A percentile compares a stretch with the other conserved stretches of the same genome.
Conservation (phyloP, 768 basidiomycete species). For the Suillus alpinus region DNA sequence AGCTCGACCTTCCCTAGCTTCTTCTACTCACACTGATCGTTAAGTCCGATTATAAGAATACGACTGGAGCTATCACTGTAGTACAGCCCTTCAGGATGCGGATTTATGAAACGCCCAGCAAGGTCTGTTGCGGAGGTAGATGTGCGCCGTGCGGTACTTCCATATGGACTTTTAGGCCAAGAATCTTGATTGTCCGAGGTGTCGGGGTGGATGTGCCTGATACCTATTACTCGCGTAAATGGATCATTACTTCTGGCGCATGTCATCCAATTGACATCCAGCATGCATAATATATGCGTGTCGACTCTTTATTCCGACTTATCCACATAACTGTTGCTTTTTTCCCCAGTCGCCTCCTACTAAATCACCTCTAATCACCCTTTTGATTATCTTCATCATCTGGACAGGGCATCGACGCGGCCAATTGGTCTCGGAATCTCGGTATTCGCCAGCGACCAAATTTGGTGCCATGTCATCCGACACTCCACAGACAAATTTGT, state of each 20-base stretch:
- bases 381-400: background rate
- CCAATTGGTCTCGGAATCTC: background rate
- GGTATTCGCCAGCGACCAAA: background rate
- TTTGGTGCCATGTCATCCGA: conserved; percentile 14
- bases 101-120: too few relatives aligned
- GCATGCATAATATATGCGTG: background rate
- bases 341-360: background rate
- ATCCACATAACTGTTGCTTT: background rate
- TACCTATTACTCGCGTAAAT: background rate
- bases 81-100: background rate
- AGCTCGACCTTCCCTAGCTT: too few relatives aligned
- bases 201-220: background rate
- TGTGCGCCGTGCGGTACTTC: too few relatives aligned
- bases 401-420: background rate
- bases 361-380: too few relatives aligned
- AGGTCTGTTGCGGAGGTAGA: too few relatives aligned
- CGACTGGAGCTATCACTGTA: background rate
- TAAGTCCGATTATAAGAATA: conserved; percentile 24
- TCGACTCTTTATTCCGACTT: background rate
- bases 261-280: background rate
- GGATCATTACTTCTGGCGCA: background rate
- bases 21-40: too few relatives aligned
- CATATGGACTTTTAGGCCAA: too few relatives aligned
- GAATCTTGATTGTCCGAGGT: too few relatives aligned
- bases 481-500: conserved; percentile 19